Percentiles rank a stretch among this genome's conserved stretches.
phyloP scores from a whole-genome alignment of 129 eudicot species.

The Arctium minus region DNA sequence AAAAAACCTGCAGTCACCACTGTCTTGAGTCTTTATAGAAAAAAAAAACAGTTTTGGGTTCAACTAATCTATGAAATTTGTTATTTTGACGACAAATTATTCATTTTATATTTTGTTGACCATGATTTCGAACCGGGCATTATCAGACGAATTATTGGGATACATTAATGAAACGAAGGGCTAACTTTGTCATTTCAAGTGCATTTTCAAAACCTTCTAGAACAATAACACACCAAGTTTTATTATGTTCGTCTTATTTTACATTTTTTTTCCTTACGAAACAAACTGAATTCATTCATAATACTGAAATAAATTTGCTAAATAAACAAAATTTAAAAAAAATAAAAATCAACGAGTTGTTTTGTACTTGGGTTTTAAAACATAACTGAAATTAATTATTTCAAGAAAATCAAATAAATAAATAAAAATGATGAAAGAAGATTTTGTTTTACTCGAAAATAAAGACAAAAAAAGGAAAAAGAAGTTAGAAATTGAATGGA shows the following conservation, averaged over 20 bases:
- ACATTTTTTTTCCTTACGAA: too few species aligned
- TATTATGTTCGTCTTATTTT: background rate
- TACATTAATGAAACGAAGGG: background rate
- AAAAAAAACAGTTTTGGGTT: background rate
- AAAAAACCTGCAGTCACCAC: background rate
- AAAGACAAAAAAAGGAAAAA: background rate
- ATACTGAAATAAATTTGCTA: too few species aligned
- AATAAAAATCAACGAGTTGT: too few species aligned
- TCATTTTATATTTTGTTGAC: background rate
- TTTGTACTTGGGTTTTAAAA: too few species aligned
- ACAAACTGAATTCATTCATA: too few species aligned
- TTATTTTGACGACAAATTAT: background rate
- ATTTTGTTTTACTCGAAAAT: background rate
- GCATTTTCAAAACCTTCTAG: background rate
- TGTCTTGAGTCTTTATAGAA: too few species aligned
- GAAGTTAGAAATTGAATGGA: slow-evolving; percentile 3
- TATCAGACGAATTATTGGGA: background rate
- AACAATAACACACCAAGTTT: background rate
- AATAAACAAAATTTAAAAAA: too few species aligned
- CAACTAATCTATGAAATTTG: background rate
- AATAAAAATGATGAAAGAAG: background rate
- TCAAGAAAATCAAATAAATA: background rate
- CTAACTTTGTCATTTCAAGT: background rate
- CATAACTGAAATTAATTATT: background rate
- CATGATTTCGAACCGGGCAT: background rate